These are phyloP conservation scores for Backusella sp. DNA, from an alignment of 192 early-diverging fungal species.

Conservation along the genomic window DNA sequence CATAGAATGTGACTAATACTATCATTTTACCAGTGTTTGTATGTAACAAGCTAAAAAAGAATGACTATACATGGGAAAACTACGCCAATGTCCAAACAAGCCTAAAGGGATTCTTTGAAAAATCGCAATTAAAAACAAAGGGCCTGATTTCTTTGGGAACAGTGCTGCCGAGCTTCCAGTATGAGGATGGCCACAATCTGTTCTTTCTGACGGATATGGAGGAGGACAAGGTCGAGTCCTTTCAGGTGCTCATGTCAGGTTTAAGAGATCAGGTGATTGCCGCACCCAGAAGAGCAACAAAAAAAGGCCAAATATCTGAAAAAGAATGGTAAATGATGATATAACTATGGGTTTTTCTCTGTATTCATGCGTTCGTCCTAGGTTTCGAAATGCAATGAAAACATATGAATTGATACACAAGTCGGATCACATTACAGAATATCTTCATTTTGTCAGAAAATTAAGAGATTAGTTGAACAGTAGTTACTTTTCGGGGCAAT, in stretches of 20 bases:
- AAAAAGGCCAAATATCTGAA: constrained; percentile 44
- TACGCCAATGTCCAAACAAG: constrained; percentile 14
- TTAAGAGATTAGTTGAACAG: constrained; percentile 8
- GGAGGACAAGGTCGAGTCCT: constrained; percentile 15
- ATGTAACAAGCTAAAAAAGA: constrained; percentile 28
- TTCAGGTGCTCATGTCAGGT: constrained; percentile 22
- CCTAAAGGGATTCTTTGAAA: constrained; percentile 22
- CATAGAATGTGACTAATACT: not conserved
- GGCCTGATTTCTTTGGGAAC: constrained; percentile 29
- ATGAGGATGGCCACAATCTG: constrained; percentile 21
- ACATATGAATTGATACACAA: constrained; percentile 36
- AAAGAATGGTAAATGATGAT: constrained; percentile 36
- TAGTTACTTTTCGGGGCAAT: no score
- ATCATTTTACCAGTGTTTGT: constrained; percentile 30
- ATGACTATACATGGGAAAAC: constrained; percentile 29
- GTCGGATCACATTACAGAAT: constrained; percentile 42
- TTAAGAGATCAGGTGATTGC: constrained; percentile 41
- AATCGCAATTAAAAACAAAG: constrained; percentile 34
- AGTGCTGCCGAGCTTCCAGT: constrained; percentile 23
- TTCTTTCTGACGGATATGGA: constrained; percentile 30
- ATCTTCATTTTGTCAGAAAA: constrained; percentile 25
- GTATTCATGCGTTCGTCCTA: not conserved
- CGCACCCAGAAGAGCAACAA: constrained; percentile 32
- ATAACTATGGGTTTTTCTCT: not conserved
- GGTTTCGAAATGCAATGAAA: constrained; percentile 40